Evolutionary conservation across 1,284 basidiomycete species (phyloP).

Genomic region (Cutaneotrichosporon mucoides): DNA sequence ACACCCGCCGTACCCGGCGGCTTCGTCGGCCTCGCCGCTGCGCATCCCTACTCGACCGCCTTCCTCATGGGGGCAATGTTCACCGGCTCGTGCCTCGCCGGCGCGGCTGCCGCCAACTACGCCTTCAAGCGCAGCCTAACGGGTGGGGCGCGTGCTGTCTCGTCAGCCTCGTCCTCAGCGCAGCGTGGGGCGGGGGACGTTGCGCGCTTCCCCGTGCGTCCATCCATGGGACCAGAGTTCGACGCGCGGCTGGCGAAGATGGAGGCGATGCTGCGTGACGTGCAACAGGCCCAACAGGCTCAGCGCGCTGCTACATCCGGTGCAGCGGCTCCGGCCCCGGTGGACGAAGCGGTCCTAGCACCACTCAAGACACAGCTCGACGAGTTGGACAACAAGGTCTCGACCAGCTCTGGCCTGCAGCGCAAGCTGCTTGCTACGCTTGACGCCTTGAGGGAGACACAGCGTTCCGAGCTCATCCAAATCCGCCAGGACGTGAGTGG

Average conservation of each 20-base stretch:
- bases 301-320: too few species aligned
- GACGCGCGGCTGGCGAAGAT: constrained; percentile 3
- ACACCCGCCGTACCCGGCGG: constrained; percentile 6
- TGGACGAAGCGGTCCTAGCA: background rate
- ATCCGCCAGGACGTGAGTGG: background rate
- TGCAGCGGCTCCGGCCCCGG: too few species aligned
- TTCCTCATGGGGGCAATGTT: constrained; percentile 17
- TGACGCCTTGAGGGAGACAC: background rate
- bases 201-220: too few species aligned
- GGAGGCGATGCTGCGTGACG: constrained; percentile 1
- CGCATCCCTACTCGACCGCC: constrained; percentile 18
- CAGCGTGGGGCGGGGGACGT: background rate
- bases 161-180: background rate
- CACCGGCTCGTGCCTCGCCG: constrained; percentile 6
- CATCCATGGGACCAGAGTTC: background rate
- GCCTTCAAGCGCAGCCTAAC: background rate
- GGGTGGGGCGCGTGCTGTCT: background rate
- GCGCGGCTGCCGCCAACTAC: constrained; percentile 1
- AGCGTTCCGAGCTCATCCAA: background rate
- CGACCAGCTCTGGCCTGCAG: background rate
- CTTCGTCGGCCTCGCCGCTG: constrained; percentile 1
- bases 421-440: background rate
- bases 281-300: background rate
- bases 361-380: background rate
- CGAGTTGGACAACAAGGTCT: background rate